phyloP scores from a whole-genome alignment of 2,329 filamentous ascomycete genomes.

The Fusarium duplospermum region DNA sequence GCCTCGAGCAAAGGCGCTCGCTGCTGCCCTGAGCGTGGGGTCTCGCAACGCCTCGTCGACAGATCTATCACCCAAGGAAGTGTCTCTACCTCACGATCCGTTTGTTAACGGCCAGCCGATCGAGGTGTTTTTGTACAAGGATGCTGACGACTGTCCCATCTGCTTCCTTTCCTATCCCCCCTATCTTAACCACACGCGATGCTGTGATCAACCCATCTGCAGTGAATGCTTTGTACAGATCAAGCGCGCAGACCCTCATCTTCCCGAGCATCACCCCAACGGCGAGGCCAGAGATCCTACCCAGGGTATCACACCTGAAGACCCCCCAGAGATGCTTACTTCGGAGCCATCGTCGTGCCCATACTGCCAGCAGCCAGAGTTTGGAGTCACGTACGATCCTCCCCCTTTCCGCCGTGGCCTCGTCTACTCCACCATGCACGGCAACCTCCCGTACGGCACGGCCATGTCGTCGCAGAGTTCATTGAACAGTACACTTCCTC shows the following conservation, averaged over 20 bases:
- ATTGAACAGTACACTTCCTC: conserved; percentile 69
- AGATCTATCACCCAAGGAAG: conserved; percentile 81
- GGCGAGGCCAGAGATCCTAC: conserved; percentile 52
- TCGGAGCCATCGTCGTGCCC: conserved; percentile 94
- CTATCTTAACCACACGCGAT: conserved; percentile 92
- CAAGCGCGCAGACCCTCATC: conserved; percentile 90
- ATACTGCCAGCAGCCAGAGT: conserved; percentile 94
- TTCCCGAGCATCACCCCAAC: conserved; percentile 80
- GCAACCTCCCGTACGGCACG: conserved; percentile 58
- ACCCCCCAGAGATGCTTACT: conserved; percentile 74
- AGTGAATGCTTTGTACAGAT: conserved; percentile 99
- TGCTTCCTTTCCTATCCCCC: conserved; percentile 97
- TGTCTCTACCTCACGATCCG: conserved; percentile 82
- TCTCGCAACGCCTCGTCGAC: conserved; percentile 78
- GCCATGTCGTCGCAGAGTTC: conserved; percentile 91
- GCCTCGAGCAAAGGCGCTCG: conserved; percentile 88
- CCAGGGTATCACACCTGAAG: conserved; percentile 57
- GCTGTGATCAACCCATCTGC: conserved; percentile 95
- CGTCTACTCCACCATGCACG: conserved; percentile 68
- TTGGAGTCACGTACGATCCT: conserved; percentile 93
- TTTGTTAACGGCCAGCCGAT: conserved; percentile 95
- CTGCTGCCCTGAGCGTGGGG: conserved; percentile 79
- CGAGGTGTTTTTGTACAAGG: conserved; percentile 93
- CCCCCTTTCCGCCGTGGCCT: conserved; percentile 90
- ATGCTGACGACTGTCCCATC: conserved; percentile 90